phyloP scores from a whole-genome alignment of 2,329 filamentous ascomycete genomes.

The Cephalotrichum gorgonifer region DNA sequence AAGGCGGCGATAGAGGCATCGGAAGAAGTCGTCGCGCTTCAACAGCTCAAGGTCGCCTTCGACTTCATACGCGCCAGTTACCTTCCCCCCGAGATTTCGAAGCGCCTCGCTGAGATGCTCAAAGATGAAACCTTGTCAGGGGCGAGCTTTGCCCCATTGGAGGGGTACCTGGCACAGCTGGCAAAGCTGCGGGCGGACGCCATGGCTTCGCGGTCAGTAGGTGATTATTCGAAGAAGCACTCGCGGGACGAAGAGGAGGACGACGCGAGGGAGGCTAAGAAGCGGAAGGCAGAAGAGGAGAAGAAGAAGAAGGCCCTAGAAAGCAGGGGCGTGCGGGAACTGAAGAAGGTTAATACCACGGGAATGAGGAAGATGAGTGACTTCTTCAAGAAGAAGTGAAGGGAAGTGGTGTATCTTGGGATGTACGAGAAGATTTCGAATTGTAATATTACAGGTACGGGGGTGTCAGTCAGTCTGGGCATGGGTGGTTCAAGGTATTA shows the following conservation, averaged over 20 bases:
- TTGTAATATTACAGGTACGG: neutral
- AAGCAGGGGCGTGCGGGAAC: conserved; percentile 64
- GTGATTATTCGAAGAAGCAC: conserved; percentile 63
- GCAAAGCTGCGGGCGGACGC: conserved; percentile 61
- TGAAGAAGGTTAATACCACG: conserved; percentile 81
- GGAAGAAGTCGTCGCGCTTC: conserved; percentile 41
- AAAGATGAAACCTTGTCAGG: conserved; percentile 18
- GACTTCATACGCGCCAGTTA: conserved; percentile 56
- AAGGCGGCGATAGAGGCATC: conserved; percentile 34
- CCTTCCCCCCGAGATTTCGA: conserved; percentile 33
- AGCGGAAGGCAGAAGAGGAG: conserved; percentile 76
- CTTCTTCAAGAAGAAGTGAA: conserved; percentile 70
- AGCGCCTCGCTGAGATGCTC: conserved; percentile 30
- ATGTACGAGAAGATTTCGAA: neutral
- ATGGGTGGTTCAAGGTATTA: too few species aligned
- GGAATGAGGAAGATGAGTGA: conserved; percentile 97
- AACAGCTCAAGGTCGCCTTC: conserved; percentile 54
- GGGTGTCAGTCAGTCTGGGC: too few species aligned
- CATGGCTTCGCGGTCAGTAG: conserved; percentile 53
- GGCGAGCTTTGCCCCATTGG: conserved; percentile 60
- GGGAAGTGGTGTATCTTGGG: neutral
- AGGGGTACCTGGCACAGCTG: conserved; percentile 58
- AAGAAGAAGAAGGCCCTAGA: conserved; percentile 69
- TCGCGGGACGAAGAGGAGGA: conserved; percentile 56
- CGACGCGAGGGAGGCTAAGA: conserved; percentile 63